Evolutionary conservation across 345 rosid genomes (phyloP), one percentile per base, ranked within the genome.

Genomic region (Moringa oleifera): DNA sequence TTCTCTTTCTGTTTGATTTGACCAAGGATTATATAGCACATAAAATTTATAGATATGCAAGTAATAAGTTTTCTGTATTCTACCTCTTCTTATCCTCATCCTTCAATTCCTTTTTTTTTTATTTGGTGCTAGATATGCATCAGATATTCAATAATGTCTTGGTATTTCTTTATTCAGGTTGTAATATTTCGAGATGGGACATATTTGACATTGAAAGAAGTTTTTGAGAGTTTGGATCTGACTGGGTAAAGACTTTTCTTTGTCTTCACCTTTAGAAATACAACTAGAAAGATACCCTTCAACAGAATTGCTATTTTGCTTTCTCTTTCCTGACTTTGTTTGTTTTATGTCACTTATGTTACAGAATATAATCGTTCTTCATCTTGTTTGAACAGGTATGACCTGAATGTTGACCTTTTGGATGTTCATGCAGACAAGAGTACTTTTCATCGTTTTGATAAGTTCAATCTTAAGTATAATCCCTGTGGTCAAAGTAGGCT

Each of bases 401-500:
- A 95, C 73, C 71, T 95, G 68, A 95, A 91, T 70, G 97, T 95
- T 70, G 97, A 91, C 70, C 97, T 95, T 70, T 77, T 95, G 81
- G 99, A 95, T 78, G 99, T 95, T 72, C 99, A 95, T 54, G 99
- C 98, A 31, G 97, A 91, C 86, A 95, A 95, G 79, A 95, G 97
- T 79, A 95, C 99, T 20, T 91, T 95, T 75, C 99, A 95, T 73
- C 97, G 99, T 21, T 95, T 95, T 81, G 99, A 91, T 69, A 95
- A 95, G 86, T 91, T 95, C 77, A 95, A 95, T 68, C 95, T 95
- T 17, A 95, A 95, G 83, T 95, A 95, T 61, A 95, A 95, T 81
- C 99, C 99, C 23, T 95, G 99, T 63, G 99, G 99, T 62, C 99
- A 95, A 77, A 95, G 99, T 81, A 83, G 99, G 77, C 98, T 95